These are phyloP conservation scores for Nepenthes alata DNA, from an alignment of 179 eudicot species.

Conservation along the genomic window DNA sequence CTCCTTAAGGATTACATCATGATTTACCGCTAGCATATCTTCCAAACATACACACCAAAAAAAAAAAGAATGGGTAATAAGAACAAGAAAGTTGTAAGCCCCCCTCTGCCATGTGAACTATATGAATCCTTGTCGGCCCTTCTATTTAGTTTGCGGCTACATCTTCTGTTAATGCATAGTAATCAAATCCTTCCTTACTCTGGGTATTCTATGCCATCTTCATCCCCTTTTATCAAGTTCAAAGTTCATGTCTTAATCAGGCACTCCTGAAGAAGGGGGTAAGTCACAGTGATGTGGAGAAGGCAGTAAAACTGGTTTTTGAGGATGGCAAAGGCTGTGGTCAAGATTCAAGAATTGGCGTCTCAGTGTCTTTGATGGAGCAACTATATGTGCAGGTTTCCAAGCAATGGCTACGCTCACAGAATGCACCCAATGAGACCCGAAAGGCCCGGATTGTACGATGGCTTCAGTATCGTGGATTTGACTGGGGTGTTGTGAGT, in stretches of 20 bases:
- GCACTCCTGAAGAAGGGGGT: conserved; percentile 62
- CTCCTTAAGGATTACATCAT: no score
- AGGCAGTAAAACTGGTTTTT: conserved; percentile 65
- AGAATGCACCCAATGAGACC: conserved; percentile 30
- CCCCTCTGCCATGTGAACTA: no score
- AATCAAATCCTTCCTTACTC: no score
- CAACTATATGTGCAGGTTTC: conserved; percentile 44
- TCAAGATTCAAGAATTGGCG: conserved; percentile 11
- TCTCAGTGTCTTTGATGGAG: conserved; percentile 45
- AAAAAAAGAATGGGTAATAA: no score
- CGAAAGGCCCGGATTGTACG: conserved; percentile 49
- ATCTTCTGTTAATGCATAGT: no score
- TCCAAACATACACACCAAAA: no score
- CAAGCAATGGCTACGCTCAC: conserved; percentile 56
- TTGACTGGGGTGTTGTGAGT: conserved; percentile 43
- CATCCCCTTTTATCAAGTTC: background rate
- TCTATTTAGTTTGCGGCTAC: no score
- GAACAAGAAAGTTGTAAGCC: no score
- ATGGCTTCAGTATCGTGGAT: conserved; percentile 91
- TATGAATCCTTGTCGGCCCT: no score
- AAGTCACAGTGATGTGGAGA: conserved; percentile 34
- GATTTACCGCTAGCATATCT: no score
- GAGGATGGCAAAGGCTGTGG: conserved; percentile 38
- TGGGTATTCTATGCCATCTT: no score
- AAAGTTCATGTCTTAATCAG: conserved; percentile 22